These are phyloP conservation scores for Limnomonas spitsbergensis DNA, from an alignment of 139 green algal genomes.

Conservation along the genomic window DNA sequence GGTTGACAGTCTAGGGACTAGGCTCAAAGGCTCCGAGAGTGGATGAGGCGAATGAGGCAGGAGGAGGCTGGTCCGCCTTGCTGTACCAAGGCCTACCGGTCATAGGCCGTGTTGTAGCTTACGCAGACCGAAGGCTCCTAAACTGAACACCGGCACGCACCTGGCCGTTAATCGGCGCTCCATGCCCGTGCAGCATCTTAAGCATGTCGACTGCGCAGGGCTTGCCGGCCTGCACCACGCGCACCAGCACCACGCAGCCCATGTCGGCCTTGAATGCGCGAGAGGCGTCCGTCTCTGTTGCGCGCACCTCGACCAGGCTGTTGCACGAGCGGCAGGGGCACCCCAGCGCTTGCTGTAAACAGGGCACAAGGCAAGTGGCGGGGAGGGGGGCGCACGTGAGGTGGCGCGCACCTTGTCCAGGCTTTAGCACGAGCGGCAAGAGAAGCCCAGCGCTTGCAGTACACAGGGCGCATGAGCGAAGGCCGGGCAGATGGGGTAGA, in stretches of 20 bases:
- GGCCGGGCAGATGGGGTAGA: too few species aligned
- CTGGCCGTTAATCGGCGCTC: slow-evolving; percentile 26
- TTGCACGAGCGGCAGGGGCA: slow-evolving; percentile 43
- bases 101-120: too few species aligned
- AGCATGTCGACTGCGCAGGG: slow-evolving; percentile 31
- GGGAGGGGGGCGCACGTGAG: not conserved
- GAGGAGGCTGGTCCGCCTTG: too few species aligned
- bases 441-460: too few species aligned
- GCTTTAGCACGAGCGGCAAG: too few species aligned
- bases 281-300: slow-evolving; percentile 33
- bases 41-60: too few species aligned
- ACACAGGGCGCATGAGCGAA: too few species aligned
- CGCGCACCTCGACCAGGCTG: slow-evolving; percentile 38
- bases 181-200: slow-evolving; percentile 29
- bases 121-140: too few species aligned
- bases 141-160: too few species aligned
- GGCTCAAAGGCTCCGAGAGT: too few species aligned
- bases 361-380: not conserved
- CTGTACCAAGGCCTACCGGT: too few species aligned
- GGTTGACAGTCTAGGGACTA: too few species aligned
- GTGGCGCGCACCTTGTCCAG: not conserved
- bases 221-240: slow-evolving; percentile 33
- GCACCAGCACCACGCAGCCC: slow-evolving; percentile 36
- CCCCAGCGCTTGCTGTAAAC: slow-evolving; percentile 20
- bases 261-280: slow-evolving; percentile 24